These are phyloP conservation scores for Cladosporium sp. DNA, from an alignment of 2,329 filamentous ascomycete species.

Conservation along the genomic window DNA sequence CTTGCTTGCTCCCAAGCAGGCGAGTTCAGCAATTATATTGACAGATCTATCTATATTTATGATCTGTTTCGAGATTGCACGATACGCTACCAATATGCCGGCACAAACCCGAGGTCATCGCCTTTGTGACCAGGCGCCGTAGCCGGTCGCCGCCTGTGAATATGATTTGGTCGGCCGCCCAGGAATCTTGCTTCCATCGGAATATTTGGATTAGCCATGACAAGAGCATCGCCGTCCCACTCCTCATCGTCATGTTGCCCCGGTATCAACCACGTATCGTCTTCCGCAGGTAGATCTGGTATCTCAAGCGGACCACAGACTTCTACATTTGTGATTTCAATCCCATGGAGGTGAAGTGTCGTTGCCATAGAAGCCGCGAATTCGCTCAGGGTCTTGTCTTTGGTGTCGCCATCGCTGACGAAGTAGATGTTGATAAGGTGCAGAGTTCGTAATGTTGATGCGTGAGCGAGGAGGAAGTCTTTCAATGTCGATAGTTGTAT, in stretches of 20 bases:
- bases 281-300: background rate
- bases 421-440: constrained; percentile 7
- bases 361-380: background rate
- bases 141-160: background rate
- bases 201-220: background rate
- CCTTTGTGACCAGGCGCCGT: background rate
- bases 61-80: no score
- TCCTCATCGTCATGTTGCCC: background rate
- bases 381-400: background rate
- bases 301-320: background rate
- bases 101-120: background rate
- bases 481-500: background rate
- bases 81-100: background rate
- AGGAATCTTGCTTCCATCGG: background rate
- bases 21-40: background rate
- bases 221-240: background rate
- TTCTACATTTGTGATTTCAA: background rate
- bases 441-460: background rate
- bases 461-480: background rate
- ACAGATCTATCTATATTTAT: background rate
- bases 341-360: background rate
- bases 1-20: background rate
- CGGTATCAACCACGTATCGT: background rate
- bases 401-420: background rate
- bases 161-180: background rate